These are phyloP conservation scores for Isabelozyma heimii DNA, from an alignment of 805 yeast species.

Conservation along the genomic window DNA sequence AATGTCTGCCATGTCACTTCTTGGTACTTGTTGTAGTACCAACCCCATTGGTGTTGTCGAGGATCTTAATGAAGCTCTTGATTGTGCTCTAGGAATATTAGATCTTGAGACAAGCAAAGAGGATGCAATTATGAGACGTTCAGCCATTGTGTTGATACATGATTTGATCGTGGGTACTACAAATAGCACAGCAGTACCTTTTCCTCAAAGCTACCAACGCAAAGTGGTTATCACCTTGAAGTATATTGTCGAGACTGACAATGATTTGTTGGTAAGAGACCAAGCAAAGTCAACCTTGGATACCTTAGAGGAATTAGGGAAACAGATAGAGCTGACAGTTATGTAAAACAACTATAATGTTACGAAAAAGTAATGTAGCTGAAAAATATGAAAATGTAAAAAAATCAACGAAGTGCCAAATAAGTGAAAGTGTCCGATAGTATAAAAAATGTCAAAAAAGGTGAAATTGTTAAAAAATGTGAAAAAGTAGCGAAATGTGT, in stretches of 20 bases:
- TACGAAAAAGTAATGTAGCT: too few relatives aligned
- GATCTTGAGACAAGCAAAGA: conserved; percentile 48
- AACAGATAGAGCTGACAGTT: background rate
- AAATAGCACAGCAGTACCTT: conserved; percentile 43
- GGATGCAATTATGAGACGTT: conserved; percentile 62
- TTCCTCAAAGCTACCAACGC: conserved; percentile 48
- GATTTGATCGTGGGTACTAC: conserved; percentile 54
- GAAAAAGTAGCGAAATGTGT: too few relatives aligned
- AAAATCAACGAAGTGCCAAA: too few relatives aligned
- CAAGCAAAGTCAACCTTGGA: conserved; percentile 43
- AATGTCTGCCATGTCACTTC: conserved; percentile 82
- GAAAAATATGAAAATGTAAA: too few relatives aligned
- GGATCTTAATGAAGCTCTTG: conserved; percentile 57
- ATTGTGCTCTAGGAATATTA: conserved; percentile 75
- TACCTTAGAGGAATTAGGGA: conserved; percentile 23
- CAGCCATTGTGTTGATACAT: conserved; percentile 67
- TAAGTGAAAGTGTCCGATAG: too few relatives aligned
- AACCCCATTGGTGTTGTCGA: conserved; percentile 53
- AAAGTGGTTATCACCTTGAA: conserved; percentile 42
- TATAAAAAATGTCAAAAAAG: too few relatives aligned
- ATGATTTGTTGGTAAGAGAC: conserved; percentile 58
- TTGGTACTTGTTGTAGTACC: conserved; percentile 67
- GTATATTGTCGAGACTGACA: conserved; percentile 47
- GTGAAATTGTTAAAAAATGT: too few relatives aligned
- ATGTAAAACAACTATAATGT: too few relatives aligned